Base-by-base conservation (phyloP, 1,139 yeast species). In the Saccharomycopsis crataegensis region DNA sequence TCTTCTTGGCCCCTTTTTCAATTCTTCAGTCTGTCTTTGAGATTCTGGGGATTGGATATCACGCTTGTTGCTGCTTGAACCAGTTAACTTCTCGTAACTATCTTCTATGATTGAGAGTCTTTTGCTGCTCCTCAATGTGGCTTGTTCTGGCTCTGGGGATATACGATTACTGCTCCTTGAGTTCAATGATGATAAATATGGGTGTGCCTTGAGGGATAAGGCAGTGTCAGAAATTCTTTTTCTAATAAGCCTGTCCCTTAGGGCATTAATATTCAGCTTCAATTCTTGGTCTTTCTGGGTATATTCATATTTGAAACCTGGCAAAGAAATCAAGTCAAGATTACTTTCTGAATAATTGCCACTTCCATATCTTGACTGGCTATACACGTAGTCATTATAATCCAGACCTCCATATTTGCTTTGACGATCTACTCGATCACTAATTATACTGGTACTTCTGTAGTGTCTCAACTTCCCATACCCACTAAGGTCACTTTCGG, bases 171-270 rank as follows among this genome's bases (percentile, higher is more conserved):
- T 31, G 22, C 11, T 36, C 32, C 33, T 6, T 8, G 14, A 8
- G 28, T 37, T 6, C 31, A 14, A 45, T 6, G 49, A 32, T n/a
- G 31, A 8, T 9, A 17, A 16, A n/a, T 34, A 34, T 8, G 56
- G 56, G 32, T 46, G 44, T 12, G 56, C 56, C 37, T 54, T 56
- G 16, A 54, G 22, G n/a, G 55, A 51, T 33, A 56, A 47, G 6
- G 58, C 55, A 31, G 58, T 54, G 31, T 56, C 58, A 31, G 53
- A 48, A 12, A 54, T 51, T 28, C 58, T 41, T 40, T 56, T 56
- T 31, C 57, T 42, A 28, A 56, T 56, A 1, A 56, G 33, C 9
- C 57, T 31, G 33, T 54, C 55, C 14, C 55, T 42, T 17, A 56
- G 37, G 14, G 54, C 57, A 38, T 53, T 52, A 14, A 56, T 56